Conservation (phyloP, 73 alveolate species). For the Paramecium biaurelia region DNA sequence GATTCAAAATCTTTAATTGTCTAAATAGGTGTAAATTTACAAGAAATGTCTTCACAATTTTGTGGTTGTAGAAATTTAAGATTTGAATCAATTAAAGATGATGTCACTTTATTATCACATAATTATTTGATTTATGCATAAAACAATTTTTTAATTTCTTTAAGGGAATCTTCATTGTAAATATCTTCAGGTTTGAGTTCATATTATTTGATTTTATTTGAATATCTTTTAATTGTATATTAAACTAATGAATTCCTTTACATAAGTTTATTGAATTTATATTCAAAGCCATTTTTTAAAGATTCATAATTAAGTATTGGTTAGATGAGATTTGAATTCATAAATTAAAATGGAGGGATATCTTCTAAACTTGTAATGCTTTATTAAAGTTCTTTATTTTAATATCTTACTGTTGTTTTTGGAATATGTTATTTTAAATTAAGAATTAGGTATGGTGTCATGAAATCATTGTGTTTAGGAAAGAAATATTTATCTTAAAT, state of each 20-base stretch:
- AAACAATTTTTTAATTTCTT: background rate
- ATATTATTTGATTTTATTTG: background rate
- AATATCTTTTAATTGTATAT: conserved; percentile 8
- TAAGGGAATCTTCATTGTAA: background rate
- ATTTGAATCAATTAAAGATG: background rate
- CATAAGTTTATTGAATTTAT: conserved; percentile 3
- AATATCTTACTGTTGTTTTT: background rate
- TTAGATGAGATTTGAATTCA: conserved; percentile 10
- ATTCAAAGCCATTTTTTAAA: background rate
- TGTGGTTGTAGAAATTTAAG: background rate
- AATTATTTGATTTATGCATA: background rate
- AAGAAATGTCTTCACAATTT: background rate
- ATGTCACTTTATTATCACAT: background rate
- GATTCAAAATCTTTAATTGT: background rate
- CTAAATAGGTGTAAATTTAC: background rate
- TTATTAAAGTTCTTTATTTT: background rate
- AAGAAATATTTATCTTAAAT: conserved; percentile 13
- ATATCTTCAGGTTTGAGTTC: background rate
- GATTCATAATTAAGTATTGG: conserved; percentile 10
- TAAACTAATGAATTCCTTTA: background rate
- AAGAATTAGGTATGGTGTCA: background rate
- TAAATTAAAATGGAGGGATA: background rate
- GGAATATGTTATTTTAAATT: background rate
- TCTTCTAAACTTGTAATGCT: conserved; percentile 9
- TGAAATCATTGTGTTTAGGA: background rate